Base-by-base conservation (phyloP, 139 green algal species). In the Coelastrella sp. region DNA sequence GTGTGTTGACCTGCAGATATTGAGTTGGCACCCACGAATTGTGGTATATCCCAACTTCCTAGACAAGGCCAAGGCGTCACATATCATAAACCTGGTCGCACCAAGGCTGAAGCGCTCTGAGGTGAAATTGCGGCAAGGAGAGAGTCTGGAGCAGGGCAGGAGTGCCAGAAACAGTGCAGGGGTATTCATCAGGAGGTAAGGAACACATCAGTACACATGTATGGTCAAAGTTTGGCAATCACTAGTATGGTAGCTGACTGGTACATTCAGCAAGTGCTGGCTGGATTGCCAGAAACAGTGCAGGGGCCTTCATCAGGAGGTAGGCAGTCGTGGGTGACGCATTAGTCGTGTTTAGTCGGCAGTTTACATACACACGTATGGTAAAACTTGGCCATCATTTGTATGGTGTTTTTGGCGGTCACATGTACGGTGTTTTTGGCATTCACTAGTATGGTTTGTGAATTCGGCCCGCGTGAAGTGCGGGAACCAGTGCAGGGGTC, bases 1-100 rank as follows among this genome's bases (percentile, higher is more conserved):
- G 76, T 23, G 7, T 3, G 7, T 47, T 47, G 0, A 2, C 32
- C 1, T 47, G 32, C 78, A 91, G 81, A 95, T 94, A 23, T 76
- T 93, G 2, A 90, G 68, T 5, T 94, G 91, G 92, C 84, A 90
- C 22, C 93, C 92, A 0, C 88, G 93, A 58, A 90, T 94, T 54
- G 89, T 96, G 60, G 75, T 96, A 7, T 95, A 90, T 80, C 94
- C 94, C 2, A 94, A 91, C 59, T 96, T 96, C 83, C 87, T 96
- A 19, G 92, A 95, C 81, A 84, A 85, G 58, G 56, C n/a, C 5
- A 83, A 89, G 7, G 90, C 83, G 2, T 81, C 94, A 61, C 88
- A 95, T 71, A 74, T 96, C 54, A 85, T 96, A 11, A 65, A 76
- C 32, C 76, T 95, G 3, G 94, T 92, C 0, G 84, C 77, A 8